These are phyloP conservation scores for Wickerhamiella bombiphila DNA, from an alignment of 805 yeast genomes.

Conservation along the genomic window DNA sequence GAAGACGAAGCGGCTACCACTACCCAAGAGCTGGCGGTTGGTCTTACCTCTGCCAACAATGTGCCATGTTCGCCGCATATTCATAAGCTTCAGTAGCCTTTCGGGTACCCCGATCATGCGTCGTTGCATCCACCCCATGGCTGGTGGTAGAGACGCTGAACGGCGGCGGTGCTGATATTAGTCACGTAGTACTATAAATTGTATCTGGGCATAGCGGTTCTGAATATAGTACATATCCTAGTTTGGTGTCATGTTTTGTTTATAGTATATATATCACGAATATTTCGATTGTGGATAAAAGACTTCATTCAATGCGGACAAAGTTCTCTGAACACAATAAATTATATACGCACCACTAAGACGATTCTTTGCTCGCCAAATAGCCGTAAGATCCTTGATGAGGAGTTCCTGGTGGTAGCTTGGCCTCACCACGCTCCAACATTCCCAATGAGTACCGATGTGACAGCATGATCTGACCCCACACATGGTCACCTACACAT, in stretches of 20 bases:
- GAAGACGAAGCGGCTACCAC: constrained; percentile 27
- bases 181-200: background rate
- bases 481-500: constrained; percentile 6
- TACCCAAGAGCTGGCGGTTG: background rate
- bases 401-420: background rate
- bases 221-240: background rate
- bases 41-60: background rate
- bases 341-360: no score
- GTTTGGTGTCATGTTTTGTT: background rate
- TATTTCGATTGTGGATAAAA: no score
- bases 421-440: background rate
- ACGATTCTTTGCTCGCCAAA: no score
- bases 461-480: constrained; percentile 6
- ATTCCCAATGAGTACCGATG: constrained; percentile 4
- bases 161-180: background rate
- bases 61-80: background rate
- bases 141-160: background rate
- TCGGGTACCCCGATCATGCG: background rate
- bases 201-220: background rate
- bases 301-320: no score
- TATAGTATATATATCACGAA: no score
- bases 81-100: background rate
- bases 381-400: background rate
- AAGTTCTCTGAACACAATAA: no score
- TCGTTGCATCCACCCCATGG: background rate